Base-by-base conservation (phyloP, 2,329 filamentous ascomycete species). In the Epichloe gansuensis region DNA sequence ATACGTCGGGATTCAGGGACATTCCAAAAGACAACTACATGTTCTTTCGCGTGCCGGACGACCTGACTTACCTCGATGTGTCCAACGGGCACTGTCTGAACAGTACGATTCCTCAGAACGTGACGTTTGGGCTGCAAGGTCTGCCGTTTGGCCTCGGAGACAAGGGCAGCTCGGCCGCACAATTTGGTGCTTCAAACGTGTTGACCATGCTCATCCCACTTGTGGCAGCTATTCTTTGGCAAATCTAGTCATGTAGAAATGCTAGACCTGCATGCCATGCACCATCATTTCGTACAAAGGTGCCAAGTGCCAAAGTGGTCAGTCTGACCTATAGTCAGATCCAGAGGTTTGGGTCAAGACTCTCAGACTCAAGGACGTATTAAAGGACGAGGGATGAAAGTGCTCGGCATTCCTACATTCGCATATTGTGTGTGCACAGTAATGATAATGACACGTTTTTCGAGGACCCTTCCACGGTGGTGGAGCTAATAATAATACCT, bases 1-100 rank as follows among this genome's bases (percentile, higher is more conserved):
- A 90, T 60, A 91, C 86, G 0, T 73, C 72, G 23, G 83, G 82
- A 0, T 91, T 91, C 69, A 72, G 86, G 67, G 76, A 71, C 3
- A 63, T 91, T 44, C 77, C 84, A 49, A 78, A 83, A 64, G 73
- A 73, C 35, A 77, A 72, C 57, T 91, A 88, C 69, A 90, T 91
- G 86, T 91, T 91, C 70, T 91, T 91, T 73, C 70, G 76, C 15
- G 75, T 83, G 17, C 77, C 86, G 1, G 81, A 89, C 64, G 86
- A 91, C 59, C 67, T 91, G 39, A 74, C 61, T 6, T 74, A 75
- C 3, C 67, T 88, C 55, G 84, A 91, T 60, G 81, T 91, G 54
- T 74, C 71, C 3, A 79, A 78, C 45, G 86, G 85, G 1, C 73
- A 84, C 54, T 90, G 86, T 64, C 75, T 80, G 60, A 90, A 89